Conservation (phyloP, 495 filamentous ascomycete species). For the Hypoxylon trugodes region DNA sequence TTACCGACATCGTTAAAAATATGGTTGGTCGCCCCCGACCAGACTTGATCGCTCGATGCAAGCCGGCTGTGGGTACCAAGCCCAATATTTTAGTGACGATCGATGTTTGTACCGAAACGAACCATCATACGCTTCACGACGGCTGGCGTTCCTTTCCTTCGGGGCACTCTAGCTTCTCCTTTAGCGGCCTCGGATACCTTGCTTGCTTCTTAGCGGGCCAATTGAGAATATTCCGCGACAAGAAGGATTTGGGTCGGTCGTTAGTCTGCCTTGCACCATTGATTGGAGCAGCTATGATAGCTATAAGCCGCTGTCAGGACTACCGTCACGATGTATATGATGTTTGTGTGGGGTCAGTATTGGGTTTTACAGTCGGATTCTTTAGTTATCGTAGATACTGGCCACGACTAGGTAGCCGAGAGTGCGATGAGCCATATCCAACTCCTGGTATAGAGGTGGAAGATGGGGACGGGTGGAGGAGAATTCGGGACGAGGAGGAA, state of each 20-base stretch:
- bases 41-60: slow-evolving; percentile 88
- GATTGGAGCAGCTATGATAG: slow-evolving; percentile 84
- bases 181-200: slow-evolving; percentile 84
- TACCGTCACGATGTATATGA: slow-evolving; percentile 96
- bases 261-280: slow-evolving; percentile 75
- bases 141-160: slow-evolving; percentile 94
- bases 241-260: slow-evolving; percentile 69
- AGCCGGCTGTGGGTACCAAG: slow-evolving; percentile 71
- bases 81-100: slow-evolving; percentile 72
- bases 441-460: slow-evolving; percentile 39
- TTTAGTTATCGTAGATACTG: slow-evolving; percentile 82
- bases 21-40: slow-evolving; percentile 88
- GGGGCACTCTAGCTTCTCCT: slow-evolving; percentile 87
- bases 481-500: slow-evolving; percentile 47
- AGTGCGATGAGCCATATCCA: slow-evolving; percentile 61
- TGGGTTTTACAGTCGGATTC: slow-evolving; percentile 78
- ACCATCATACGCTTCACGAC: slow-evolving; percentile 83
- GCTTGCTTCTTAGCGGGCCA: slow-evolving; percentile 82
- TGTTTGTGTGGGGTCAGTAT: slow-evolving; percentile 76
- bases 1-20: slow-evolving; percentile 95
- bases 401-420: slow-evolving; percentile 56
- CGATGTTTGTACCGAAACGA: slow-evolving; percentile 80
- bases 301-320: slow-evolving; percentile 89
- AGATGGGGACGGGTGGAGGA: slow-evolving; percentile 41
- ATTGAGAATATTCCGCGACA: slow-evolving; percentile 78